Percentiles rank a stretch among this genome's conserved stretches.
Evolutionary conservation across 2,329 filamentous ascomycete species (phyloP).

Genomic region (Clonostachys rosea): DNA sequence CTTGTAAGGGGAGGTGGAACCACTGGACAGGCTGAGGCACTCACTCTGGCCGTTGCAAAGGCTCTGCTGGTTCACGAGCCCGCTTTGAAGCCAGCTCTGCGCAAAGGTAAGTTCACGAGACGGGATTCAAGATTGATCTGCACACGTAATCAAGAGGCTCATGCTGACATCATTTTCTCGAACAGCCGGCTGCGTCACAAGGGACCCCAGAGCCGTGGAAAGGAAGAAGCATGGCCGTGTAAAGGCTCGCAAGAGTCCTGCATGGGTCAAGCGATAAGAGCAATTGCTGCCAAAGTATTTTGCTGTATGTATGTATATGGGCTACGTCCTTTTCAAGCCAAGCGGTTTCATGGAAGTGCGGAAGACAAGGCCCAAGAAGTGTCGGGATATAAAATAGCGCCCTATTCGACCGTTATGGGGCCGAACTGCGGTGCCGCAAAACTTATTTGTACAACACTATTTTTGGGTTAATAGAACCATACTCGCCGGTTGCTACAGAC

Average conservation of each 20-base stretch:
- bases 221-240: conserved; percentile 96
- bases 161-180: conserved; percentile 31
- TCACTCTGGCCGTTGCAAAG: conserved; percentile 85
- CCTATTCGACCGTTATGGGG: too few relatives aligned
- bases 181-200: conserved; percentile 85
- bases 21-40: conserved; percentile 92
- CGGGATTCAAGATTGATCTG: conserved; percentile 3
- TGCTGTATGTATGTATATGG: too few relatives aligned
- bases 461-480: too few relatives aligned
- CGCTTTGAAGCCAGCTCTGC: conserved; percentile 77
- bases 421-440: too few relatives aligned
- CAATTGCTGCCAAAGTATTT: neutral
- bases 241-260: conserved; percentile 96
- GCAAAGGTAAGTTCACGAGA: conserved; percentile 66
- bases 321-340: too few relatives aligned
- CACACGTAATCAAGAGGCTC: conserved; percentile 4
- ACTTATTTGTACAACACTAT: too few relatives aligned
- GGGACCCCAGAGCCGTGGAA: conserved; percentile 88
- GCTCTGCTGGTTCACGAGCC: conserved; percentile 90
- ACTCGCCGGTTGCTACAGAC: too few relatives aligned
- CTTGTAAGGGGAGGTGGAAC: conserved; percentile 80
- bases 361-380: too few relatives aligned
- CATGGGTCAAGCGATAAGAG: conserved; percentile 86
- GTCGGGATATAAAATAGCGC: too few relatives aligned
- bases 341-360: too few relatives aligned